These are phyloP conservation scores for Pezicula carpinea DNA, from an alignment of 2,329 filamentous ascomycete species.

Conservation along the genomic window DNA sequence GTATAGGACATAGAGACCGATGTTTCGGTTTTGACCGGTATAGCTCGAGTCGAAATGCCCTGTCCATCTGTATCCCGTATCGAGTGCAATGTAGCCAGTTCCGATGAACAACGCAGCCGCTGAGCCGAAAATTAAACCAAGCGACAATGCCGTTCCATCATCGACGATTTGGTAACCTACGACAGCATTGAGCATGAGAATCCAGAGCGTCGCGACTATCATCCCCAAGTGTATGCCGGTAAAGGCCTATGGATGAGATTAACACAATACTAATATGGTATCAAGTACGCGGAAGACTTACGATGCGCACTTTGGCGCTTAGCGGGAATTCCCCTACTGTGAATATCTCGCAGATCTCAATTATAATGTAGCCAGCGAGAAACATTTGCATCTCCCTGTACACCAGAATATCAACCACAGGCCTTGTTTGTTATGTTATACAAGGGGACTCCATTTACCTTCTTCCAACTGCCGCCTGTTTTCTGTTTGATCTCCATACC, in stretches of 20 bases:
- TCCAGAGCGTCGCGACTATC: slow-evolving; percentile 84
- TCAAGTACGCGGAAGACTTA: slow-evolving; percentile 37
- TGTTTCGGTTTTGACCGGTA: slow-evolving; percentile 62
- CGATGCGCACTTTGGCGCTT: slow-evolving; percentile 63
- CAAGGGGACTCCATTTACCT: slow-evolving; percentile 49
- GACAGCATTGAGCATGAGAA: slow-evolving; percentile 84
- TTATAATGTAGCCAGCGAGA: slow-evolving; percentile 76
- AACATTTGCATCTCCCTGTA: slow-evolving; percentile 94
- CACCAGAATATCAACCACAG: slow-evolving; percentile 17
- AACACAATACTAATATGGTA: slow-evolving; percentile 6
- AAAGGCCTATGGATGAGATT: slow-evolving; percentile 60
- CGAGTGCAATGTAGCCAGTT: slow-evolving; percentile 91
- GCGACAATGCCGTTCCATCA: slow-evolving; percentile 81
- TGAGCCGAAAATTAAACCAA: slow-evolving; percentile 70
- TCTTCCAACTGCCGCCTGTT: slow-evolving; percentile 89
- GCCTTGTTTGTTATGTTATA: slow-evolving; percentile 1
- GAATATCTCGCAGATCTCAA: slow-evolving; percentile 95
- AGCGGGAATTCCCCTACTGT: slow-evolving; percentile 87
- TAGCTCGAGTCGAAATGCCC: slow-evolving; percentile 63
- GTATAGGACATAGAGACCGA: slow-evolving; percentile 91
- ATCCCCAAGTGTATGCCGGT: slow-evolving; percentile 85
- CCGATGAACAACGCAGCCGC: slow-evolving; percentile 73
- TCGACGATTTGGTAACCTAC: slow-evolving; percentile 93
- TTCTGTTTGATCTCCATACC: slow-evolving; percentile 76
- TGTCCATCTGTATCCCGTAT: slow-evolving; percentile 86